Percentiles rank a stretch among this genome's conserved stretches.
Conservation (phyloP, 2,329 filamentous ascomycete species). For the Ceratocystis ficicola region DNA sequence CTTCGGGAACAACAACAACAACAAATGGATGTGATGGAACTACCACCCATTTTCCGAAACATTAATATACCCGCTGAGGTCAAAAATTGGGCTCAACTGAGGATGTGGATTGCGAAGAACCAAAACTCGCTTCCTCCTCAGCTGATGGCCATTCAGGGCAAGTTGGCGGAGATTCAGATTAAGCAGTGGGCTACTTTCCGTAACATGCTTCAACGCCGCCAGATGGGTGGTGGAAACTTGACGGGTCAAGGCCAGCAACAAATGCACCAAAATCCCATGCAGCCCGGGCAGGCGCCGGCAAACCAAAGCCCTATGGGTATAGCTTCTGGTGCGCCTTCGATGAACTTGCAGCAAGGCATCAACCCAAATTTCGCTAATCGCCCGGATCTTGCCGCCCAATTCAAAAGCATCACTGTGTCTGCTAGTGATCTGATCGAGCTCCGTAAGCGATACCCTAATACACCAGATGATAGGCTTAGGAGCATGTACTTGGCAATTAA, state of each 20-base stretch:
- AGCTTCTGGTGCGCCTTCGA: not conserved
- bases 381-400: constrained; percentile 1
- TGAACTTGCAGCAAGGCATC: not conserved
- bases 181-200: constrained; percentile 22
- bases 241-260: not conserved
- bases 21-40: constrained; percentile 37
- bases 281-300: constrained; percentile 11
- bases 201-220: constrained; percentile 13
- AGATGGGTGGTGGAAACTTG: not conserved
- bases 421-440: not conserved
- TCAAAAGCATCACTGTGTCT: not conserved
- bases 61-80: constrained; percentile 33
- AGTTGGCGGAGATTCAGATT: constrained; percentile 26
- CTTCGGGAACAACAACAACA: constrained; percentile 23
- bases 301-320: constrained; percentile 23
- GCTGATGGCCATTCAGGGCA: constrained; percentile 17
- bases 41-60: constrained; percentile 32
- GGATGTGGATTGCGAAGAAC: constrained; percentile 30
- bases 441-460: not conserved
- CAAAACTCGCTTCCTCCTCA: constrained; percentile 27
- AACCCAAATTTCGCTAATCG: not conserved
- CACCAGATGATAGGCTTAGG: not conserved
- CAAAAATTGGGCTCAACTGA: constrained; percentile 40
- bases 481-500: not conserved
- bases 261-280: constrained; percentile 10